A percentile compares a stretch with the other conserved stretches of the same genome.
phyloP scores from a whole-genome alignment of 331 rosid genomes.

The Rhamnella rubrinervis region DNA sequence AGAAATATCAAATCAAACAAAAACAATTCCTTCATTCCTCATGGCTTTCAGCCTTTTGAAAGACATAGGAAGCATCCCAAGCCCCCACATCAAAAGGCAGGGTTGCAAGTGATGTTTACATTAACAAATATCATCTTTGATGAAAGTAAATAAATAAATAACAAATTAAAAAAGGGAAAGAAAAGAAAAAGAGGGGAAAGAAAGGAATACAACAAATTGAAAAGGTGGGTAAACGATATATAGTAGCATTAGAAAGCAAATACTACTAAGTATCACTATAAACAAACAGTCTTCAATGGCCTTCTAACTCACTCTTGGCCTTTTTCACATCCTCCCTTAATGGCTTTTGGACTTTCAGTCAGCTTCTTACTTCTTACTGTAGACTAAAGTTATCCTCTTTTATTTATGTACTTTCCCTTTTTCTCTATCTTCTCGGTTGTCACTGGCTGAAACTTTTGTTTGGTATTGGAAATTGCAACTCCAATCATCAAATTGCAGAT shows the following conservation, averaged over 20 bases:
- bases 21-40: constrained; percentile 48
- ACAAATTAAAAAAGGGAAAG: too few species aligned
- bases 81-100: constrained; percentile 49
- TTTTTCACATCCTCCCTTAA: constrained; percentile 33
- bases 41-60: constrained; percentile 61
- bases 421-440: constrained; percentile 44
- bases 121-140: constrained; percentile 5
- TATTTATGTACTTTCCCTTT: constrained; percentile 43
- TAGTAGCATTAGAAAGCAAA: constrained; percentile 40
- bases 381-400: constrained; percentile 44
- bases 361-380: constrained; percentile 42
- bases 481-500: constrained; percentile 62
- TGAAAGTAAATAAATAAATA: constrained; percentile 17
- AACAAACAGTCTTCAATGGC: constrained; percentile 53
- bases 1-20: constrained; percentile 66
- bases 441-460: constrained; percentile 46
- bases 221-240: constrained; percentile 29
- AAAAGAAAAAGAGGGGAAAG: constrained; percentile 13
- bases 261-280: constrained; percentile 26
- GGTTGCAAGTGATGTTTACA: constrained; percentile 35
- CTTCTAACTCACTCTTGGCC: constrained; percentile 47
- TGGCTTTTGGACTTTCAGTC: constrained; percentile 43
- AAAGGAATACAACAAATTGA: constrained; percentile 28
- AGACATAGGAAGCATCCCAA: constrained; percentile 64
- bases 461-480: constrained; percentile 61